Conservation (phyloP, 73 alveolate genomes). For the Paramecium biaurelia region DNA sequence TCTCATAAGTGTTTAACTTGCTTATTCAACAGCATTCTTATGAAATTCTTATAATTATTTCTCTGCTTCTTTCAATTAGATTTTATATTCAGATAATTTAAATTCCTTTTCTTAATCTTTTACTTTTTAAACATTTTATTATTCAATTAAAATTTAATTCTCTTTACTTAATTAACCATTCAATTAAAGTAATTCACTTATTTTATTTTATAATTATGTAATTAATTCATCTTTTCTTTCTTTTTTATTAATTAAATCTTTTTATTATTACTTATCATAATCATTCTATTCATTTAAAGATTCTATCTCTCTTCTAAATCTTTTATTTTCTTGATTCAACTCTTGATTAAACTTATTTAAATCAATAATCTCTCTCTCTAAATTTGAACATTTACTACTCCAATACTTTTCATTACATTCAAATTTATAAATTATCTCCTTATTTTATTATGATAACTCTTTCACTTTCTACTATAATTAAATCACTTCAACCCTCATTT, state of each 20-base stretch:
- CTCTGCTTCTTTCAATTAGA: constrained; percentile 48
- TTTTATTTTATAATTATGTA: not conserved
- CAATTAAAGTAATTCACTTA: constrained; percentile 44
- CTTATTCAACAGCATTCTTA: constrained; percentile 62
- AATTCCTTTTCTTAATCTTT: constrained; percentile 32
- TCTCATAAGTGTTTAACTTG: constrained; percentile 30
- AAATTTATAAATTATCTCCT: constrained; percentile 52
- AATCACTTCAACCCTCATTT: constrained; percentile 16
- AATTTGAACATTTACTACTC: constrained; percentile 39
- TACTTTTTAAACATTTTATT: not conserved
- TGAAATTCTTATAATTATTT: constrained; percentile 53
- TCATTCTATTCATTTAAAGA: constrained; percentile 13
- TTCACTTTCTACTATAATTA: constrained; percentile 1
- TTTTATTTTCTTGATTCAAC: constrained; percentile 30
- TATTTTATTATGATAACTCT: not conserved
- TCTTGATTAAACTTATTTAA: constrained; percentile 35
- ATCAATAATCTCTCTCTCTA: constrained; percentile 47
- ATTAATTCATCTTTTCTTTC: constrained; percentile 64
- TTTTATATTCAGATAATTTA: not conserved
- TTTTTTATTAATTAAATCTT: constrained; percentile 26
- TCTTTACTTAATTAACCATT: constrained; percentile 57
- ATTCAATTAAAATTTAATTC: constrained; percentile 20
- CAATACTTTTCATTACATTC: constrained; percentile 60
- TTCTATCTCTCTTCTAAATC: constrained; percentile 46
- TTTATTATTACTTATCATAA: constrained; percentile 4